Conservation (phyloP, 2,329 filamentous ascomycete genomes). For the Fusarium redolens region DNA sequence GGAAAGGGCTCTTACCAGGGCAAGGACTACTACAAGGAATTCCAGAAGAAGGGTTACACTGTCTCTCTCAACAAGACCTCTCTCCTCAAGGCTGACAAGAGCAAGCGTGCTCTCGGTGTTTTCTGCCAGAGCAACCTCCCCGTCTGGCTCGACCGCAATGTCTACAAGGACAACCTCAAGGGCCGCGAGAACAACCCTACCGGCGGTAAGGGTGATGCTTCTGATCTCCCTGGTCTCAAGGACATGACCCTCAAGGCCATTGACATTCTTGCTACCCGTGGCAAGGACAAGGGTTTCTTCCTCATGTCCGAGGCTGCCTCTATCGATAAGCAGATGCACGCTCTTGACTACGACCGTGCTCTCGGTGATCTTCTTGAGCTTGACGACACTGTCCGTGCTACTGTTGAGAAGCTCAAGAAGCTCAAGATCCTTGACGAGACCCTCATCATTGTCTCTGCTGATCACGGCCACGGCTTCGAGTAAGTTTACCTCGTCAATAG, state of each 20-base stretch:
- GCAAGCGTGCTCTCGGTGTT: constrained; percentile 77
- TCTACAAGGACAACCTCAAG: constrained; percentile 78
- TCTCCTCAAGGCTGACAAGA: constrained; percentile 67
- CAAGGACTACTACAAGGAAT: constrained; percentile 83
- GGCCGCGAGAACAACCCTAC: constrained; percentile 75
- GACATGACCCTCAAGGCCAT: constrained; percentile 92
- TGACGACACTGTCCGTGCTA: constrained; percentile 83
- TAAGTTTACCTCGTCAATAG: background rate
- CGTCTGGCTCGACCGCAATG: constrained; percentile 87
- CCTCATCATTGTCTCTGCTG: constrained; percentile 83
- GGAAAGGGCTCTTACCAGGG: constrained; percentile 71
- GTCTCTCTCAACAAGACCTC: constrained; percentile 80
- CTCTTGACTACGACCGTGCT: constrained; percentile 85
- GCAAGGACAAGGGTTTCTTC: constrained; percentile 81
- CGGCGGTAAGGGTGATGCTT: constrained; percentile 71
- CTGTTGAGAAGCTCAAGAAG: constrained; percentile 74
- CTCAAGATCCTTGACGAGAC: constrained; percentile 79
- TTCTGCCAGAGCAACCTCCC: constrained; percentile 81
- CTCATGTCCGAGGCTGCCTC: constrained; percentile 88
- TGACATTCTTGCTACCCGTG: constrained; percentile 77
- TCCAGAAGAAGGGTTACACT: constrained; percentile 77
- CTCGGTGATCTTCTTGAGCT: constrained; percentile 87
- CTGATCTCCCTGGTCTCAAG: constrained; percentile 84
- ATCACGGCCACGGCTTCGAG: constrained; percentile 90
- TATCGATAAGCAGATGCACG: constrained; percentile 92